phyloP scores from a whole-genome alignment of 225 moss, liverwort and hornwort genomes.

The Marchantia polymorpha region DNA sequence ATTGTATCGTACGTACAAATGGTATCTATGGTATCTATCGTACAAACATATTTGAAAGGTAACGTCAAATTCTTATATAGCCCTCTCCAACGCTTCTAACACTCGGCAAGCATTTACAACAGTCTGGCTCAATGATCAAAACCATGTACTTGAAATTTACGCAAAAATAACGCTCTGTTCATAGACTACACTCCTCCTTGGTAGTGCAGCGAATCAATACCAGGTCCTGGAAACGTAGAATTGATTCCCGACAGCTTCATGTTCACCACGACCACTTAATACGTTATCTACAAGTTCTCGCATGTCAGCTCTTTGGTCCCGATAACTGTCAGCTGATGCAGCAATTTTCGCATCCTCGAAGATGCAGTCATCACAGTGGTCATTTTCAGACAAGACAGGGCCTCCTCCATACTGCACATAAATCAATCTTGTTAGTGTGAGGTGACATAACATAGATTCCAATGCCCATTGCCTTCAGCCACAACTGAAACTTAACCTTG shows the following conservation, averaged over 20 bases:
- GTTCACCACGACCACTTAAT: slow-evolving; percentile 54
- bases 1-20: no score
- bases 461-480: neutral
- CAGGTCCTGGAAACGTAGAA: slow-evolving; percentile 80
- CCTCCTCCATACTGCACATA: slow-evolving; percentile 83
- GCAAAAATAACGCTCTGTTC: neutral
- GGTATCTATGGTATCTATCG: no score
- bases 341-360: slow-evolving; percentile 94
- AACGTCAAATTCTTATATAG: neutral
- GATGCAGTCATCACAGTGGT: slow-evolving; percentile 76
- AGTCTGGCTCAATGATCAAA: neutral
- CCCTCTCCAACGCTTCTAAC: neutral
- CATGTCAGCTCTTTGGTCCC: slow-evolving; percentile 96
- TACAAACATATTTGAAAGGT: neutral
- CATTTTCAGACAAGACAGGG: slow-evolving; percentile 67
- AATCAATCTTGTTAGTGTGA: neutral
- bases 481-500: neutral
- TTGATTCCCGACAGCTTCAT: slow-evolving; percentile 48
- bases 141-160: neutral
- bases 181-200: neutral
- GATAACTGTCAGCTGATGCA: slow-evolving; percentile 90
- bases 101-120: neutral
- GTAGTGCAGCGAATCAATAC: slow-evolving; percentile 31
- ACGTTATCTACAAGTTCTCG: slow-evolving; percentile 83
- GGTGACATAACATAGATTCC: neutral